Evolutionary conservation across 2,329 filamentous ascomycete species (phyloP).

Genomic region (Claviceps quebecensis): DNA sequence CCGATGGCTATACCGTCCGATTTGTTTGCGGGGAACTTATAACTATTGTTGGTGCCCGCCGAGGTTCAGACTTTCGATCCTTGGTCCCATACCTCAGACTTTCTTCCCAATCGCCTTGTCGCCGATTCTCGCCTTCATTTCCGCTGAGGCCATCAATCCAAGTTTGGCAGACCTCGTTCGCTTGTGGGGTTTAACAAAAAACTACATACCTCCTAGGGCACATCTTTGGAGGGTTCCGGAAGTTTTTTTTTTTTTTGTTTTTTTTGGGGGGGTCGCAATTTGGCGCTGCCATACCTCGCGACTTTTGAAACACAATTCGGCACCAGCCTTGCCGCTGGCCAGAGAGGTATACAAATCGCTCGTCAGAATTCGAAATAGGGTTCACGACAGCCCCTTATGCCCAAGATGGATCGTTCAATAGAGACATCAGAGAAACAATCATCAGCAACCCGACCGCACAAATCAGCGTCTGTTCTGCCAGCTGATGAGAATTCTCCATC

Average conservation of each 20-base stretch:
- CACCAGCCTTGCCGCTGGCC: not conserved
- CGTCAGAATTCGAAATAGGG: not conserved
- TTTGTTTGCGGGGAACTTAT: not conserved
- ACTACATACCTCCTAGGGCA: not conserved
- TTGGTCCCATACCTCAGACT: not conserved
- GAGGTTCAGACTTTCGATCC: not conserved
- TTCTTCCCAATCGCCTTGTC: not conserved
- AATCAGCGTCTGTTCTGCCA: not conserved
- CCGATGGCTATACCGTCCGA: not conserved
- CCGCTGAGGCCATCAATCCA: not conserved
- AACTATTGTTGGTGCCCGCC: not conserved
- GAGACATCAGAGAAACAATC: not conserved
- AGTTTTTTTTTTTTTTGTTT: no score
- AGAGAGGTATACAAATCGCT: not conserved
- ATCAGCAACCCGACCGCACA: constrained; percentile 1
- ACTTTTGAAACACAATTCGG: not conserved
- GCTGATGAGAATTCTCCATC: not conserved
- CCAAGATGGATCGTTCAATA: not conserved
- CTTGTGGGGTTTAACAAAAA: no score
- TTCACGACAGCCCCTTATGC: not conserved
- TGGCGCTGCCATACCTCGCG: not conserved
- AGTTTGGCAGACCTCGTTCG: not conserved
- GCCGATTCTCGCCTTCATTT: not conserved
- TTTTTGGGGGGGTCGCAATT: not conserved
- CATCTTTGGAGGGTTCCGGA: not conserved